Conservation (phyloP, 768 basidiomycete species). For the Phanerochaete carnosa region DNA sequence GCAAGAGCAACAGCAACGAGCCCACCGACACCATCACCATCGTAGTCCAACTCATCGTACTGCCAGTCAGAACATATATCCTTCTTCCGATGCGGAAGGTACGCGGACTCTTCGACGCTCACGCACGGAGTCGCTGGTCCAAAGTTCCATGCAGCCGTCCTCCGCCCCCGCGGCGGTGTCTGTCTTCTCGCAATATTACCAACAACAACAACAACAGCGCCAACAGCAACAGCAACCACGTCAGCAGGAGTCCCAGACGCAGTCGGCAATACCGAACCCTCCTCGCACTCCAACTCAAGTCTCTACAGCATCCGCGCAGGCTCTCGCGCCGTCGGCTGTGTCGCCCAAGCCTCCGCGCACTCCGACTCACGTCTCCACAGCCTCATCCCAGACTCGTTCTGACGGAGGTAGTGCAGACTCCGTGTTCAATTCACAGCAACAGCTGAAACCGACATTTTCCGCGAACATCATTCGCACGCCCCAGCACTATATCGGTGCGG, state of each 20-base stretch:
- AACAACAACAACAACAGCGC: slow-evolving; percentile 7
- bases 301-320: slow-evolving; percentile 19
- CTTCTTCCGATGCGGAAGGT: not conserved
- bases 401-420: slow-evolving; percentile 28
- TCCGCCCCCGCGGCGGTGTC: slow-evolving; percentile 11
- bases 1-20: not conserved
- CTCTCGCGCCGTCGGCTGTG: slow-evolving; percentile 7
- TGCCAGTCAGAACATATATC: not conserved
- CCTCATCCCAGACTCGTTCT: slow-evolving; percentile 18
- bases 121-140: not conserved
- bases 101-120: not conserved
- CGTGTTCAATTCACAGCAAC: slow-evolving; percentile 46
- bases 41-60: not conserved
- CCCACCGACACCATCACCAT: not conserved
- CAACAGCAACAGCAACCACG: slow-evolving; percentile 12
- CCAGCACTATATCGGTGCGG: slow-evolving; percentile 43
- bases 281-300: slow-evolving; percentile 11
- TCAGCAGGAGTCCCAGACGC: not conserved
- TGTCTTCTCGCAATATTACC: slow-evolving; percentile 2
- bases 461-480: slow-evolving; percentile 69
- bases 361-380: slow-evolving; percentile 14
- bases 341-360: slow-evolving; percentile 1
- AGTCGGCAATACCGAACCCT: not conserved
- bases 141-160: slow-evolving; percentile 12
- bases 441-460: slow-evolving; percentile 67